Percentiles rank a stretch among this genome's conserved stretches.
Evolutionary conservation across 495 filamentous ascomycete genomes (phyloP).

Genomic region (Hyaloscypha bicolor): DNA sequence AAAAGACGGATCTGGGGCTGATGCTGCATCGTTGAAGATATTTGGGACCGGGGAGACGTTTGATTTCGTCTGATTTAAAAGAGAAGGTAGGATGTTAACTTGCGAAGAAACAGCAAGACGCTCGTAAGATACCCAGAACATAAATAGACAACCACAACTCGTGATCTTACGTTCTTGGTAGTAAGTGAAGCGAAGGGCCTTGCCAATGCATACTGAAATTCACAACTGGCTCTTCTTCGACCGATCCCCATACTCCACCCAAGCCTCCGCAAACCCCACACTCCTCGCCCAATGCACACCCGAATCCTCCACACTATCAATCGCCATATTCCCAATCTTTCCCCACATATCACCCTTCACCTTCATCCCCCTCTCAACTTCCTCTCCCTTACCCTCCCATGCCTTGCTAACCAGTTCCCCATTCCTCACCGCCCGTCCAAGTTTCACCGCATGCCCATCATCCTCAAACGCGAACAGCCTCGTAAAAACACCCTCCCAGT

Average conservation of each 20-base stretch:
- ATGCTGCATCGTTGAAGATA: slow-evolving; percentile 8
- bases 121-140: neutral
- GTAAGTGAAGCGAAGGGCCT: neutral
- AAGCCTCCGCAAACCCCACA: slow-evolving; percentile 59
- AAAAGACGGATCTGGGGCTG: neutral
- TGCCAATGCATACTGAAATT: neutral
- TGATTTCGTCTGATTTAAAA: neutral
- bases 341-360: slow-evolving; percentile 73
- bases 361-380: slow-evolving; percentile 47
- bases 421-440: slow-evolving; percentile 66
- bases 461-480: slow-evolving; percentile 59
- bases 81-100: neutral
- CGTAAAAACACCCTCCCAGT: slow-evolving; percentile 50
- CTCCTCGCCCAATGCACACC: slow-evolving; percentile 56
- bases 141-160: neutral
- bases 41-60: slow-evolving; percentile 11
- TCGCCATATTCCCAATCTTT: slow-evolving; percentile 65
- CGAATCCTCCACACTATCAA: slow-evolving; percentile 54
- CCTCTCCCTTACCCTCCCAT: slow-evolving; percentile 34
- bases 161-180: neutral
- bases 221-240: slow-evolving; percentile 16
- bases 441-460: slow-evolving; percentile 79
- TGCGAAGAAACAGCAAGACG: neutral
- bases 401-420: slow-evolving; percentile 49
- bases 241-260: slow-evolving; percentile 43